Evolutionary conservation across 1,284 basidiomycete species (phyloP).

Genomic region (Puccinia horiana): DNA sequence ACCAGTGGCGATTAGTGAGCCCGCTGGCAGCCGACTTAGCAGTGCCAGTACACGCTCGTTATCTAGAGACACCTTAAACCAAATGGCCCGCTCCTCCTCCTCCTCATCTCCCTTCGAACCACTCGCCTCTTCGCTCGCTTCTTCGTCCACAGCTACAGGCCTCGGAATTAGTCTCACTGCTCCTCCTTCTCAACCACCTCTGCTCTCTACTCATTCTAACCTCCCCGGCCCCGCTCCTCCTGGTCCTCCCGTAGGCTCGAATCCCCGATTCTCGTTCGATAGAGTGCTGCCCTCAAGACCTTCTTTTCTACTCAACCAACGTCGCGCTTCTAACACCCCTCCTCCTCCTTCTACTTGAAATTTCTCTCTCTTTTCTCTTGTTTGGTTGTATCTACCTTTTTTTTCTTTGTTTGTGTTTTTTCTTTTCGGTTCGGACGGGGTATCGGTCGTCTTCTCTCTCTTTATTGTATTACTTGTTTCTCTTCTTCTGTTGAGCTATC

Average conservation of each 20-base stretch:
- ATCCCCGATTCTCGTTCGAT: not conserved
- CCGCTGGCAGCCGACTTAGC: not conserved
- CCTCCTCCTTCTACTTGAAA: not conserved
- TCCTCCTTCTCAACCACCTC: too few species aligned
- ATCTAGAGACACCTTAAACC: not conserved
- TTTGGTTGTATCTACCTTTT: not conserved
- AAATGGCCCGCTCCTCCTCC: constrained; percentile 4
- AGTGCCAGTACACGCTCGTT: not conserved
- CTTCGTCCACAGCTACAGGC: not conserved
- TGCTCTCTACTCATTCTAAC: not conserved
- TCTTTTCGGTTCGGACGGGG: not conserved
- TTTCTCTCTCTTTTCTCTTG: not conserved
- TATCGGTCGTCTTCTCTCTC: too few species aligned
- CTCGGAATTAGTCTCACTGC: not conserved
- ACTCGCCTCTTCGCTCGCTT: not conserved
- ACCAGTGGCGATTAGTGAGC: not conserved
- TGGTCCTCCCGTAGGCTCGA: not conserved
- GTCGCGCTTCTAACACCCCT: not conserved
- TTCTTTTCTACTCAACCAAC: not conserved
- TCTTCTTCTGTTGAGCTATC: not conserved
- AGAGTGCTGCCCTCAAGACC: not conserved
- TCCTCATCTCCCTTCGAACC: not conserved
- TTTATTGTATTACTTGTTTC: not conserved
- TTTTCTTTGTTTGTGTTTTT: not conserved
- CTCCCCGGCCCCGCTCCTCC: not conserved